A percentile compares a stretch with the other conserved stretches of the same genome.
Conservation (phyloP, 1,284 basidiomycete species). For the Heimioporus retisporus region DNA sequence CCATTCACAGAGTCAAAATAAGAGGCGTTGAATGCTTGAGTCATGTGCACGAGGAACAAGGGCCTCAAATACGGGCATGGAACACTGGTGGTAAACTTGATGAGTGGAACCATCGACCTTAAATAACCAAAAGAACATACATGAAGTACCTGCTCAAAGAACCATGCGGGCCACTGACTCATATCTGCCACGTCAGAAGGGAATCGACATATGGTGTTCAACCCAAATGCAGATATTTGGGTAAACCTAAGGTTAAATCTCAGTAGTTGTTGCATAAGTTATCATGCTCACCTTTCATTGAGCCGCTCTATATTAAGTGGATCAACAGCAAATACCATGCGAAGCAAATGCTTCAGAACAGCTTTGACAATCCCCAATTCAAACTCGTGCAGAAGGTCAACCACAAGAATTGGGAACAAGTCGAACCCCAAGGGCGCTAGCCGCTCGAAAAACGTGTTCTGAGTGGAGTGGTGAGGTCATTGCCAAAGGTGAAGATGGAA, state of each 20-base stretch:
- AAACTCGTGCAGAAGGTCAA: conserved; percentile 13
- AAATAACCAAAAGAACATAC: neutral
- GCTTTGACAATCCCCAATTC: neutral
- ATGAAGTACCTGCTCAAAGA: conserved; percentile 2
- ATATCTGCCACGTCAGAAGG: neutral
- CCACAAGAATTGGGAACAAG: neutral
- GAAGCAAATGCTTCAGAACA: neutral
- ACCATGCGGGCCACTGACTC: neutral
- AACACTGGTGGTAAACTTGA: neutral
- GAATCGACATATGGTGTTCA: neutral
- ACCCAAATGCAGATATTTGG: neutral
- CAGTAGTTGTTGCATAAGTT: neutral
- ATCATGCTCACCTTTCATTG: neutral
- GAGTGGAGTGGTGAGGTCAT: neutral
- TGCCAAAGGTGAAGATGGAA: neutral
- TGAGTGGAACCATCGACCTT: no score
- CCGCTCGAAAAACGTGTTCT: conserved; percentile 2
- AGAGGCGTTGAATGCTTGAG: neutral
- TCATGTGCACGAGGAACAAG: neutral
- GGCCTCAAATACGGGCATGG: conserved; percentile 7
- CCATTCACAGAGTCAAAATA: conserved; percentile 4
- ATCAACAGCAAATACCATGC: neutral
- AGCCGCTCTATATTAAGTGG: neutral
- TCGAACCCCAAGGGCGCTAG: neutral
- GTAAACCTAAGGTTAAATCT: neutral